A percentile compares a stretch with the other conserved stretches of the same genome.
These are phyloP conservation scores for Tolypocladium cylindrosporum DNA, from an alignment of 2,329 filamentous ascomycete species.

Conservation along the genomic window DNA sequence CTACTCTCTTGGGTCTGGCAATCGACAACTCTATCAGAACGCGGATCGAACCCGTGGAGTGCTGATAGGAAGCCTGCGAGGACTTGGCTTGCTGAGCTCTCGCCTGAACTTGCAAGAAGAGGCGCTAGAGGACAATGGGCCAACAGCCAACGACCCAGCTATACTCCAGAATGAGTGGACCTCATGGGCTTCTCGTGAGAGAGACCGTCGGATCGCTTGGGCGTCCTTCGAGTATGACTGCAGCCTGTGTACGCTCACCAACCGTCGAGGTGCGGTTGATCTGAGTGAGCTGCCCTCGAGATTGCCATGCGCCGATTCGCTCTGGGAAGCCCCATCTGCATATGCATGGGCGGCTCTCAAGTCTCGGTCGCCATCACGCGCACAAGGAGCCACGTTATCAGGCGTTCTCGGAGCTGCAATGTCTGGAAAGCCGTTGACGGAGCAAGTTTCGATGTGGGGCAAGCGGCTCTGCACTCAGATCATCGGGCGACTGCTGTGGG, in stretches of 20 bases:
- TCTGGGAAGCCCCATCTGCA: constrained; percentile 19
- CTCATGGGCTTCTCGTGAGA: constrained; percentile 14
- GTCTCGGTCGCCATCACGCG: constrained; percentile 1
- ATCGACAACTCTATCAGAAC: constrained; percentile 18
- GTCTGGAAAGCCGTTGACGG: constrained; percentile 1
- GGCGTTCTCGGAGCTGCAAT: constrained; percentile 2
- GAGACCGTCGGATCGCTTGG: constrained; percentile 15
- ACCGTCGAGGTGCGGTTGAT: constrained; percentile 16
- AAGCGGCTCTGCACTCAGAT: constrained; percentile 17
- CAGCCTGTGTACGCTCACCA: constrained; percentile 18
- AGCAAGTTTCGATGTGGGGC: constrained; percentile 14
- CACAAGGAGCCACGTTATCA: constrained; percentile 4
- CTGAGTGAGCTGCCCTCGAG: constrained; percentile 16
- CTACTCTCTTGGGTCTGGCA: constrained; percentile 20
- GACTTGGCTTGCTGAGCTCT: constrained; percentile 15
- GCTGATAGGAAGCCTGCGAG: constrained; percentile 16
- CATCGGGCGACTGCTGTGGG: constrained; percentile 19
- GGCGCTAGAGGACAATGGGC: background rate
- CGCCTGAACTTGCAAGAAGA: constrained; percentile 3
- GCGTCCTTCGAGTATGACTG: constrained; percentile 22
- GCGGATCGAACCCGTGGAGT: constrained; percentile 17
- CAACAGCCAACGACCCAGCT: background rate
- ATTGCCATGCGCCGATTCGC: constrained; percentile 16
- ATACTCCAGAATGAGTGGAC: constrained; percentile 10
- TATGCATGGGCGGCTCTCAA: constrained; percentile 15